A percentile compares a stretch with the other conserved stretches of the same genome.
Evolutionary conservation across 148 eudicot species (phyloP).

Genomic region (Chenopodium album): DNA sequence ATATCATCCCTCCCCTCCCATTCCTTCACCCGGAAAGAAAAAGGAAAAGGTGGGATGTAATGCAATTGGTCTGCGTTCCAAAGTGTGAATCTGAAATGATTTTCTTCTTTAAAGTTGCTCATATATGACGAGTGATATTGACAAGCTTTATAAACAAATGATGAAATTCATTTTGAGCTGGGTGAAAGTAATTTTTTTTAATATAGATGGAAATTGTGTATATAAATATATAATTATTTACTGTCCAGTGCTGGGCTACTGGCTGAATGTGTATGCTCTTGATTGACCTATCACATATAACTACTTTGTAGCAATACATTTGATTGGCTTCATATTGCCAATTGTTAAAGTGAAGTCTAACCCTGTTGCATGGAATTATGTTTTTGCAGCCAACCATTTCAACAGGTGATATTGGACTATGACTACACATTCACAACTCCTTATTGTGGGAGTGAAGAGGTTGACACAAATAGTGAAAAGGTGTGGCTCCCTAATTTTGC

Average conservation of each 20-base stretch:
- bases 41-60: neutral
- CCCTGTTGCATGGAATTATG: neutral
- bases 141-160: neutral
- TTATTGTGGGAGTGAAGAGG: slow-evolving; percentile 75
- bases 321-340: neutral
- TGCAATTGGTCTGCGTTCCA: neutral
- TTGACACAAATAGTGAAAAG: slow-evolving; percentile 51
- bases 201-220: neutral
- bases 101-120: neutral
- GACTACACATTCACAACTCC: slow-evolving; percentile 99
- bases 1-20: neutral
- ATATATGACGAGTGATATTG: neutral
- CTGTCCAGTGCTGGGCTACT: no score
- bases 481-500: slow-evolving; percentile 29
- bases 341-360: slow-evolving; percentile 8
- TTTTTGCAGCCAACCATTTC: slow-evolving; percentile 66
- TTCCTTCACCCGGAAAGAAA: neutral
- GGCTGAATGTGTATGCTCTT: neutral
- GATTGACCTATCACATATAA: neutral
- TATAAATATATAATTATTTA: neutral
- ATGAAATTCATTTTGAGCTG: neutral
- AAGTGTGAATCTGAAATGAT: neutral
- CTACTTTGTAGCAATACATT: neutral
- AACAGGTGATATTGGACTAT: slow-evolving; percentile 84
- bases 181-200: neutral